These are phyloP conservation scores for Ceratocystis harringtonii DNA, from an alignment of 2,329 filamentous ascomycete genomes.

Conservation along the genomic window DNA sequence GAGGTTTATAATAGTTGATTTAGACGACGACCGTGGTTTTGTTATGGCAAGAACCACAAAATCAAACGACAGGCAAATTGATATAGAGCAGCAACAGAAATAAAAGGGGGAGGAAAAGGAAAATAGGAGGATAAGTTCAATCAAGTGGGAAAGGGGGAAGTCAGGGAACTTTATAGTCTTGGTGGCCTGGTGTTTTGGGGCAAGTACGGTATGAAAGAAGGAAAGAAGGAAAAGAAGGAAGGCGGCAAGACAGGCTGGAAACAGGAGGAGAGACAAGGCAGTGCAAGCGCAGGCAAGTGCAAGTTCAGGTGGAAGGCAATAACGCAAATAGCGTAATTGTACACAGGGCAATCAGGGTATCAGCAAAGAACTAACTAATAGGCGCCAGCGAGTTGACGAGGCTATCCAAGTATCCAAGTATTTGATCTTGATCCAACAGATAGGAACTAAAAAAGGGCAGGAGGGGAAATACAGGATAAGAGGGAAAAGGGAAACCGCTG, in stretches of 20 bases:
- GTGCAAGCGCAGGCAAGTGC: not conserved
- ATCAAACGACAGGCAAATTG: not conserved
- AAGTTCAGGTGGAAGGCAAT: not conserved
- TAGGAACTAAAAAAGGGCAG: no score
- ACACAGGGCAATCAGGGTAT: not conserved
- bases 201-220: not conserved
- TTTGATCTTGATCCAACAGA: no score
- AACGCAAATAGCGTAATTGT: not conserved
- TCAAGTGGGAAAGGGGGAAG: not conserved
- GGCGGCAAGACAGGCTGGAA: not conserved
- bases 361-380: not conserved
- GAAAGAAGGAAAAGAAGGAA: slow-evolving; percentile 5
- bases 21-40: no score
- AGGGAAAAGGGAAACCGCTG: not conserved
- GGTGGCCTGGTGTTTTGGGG: not conserved
- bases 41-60: no score
- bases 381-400: slow-evolving; percentile 1
- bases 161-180: not conserved
- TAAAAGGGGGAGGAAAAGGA: not conserved
- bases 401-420: not conserved
- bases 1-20: no score
- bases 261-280: not conserved
- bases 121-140: slow-evolving; percentile 2
- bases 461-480: not conserved
- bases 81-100: not conserved